A percentile compares a stretch with the other conserved stretches of the same genome.
phyloP scores from a whole-genome alignment of 2,329 filamentous ascomycete species.

The Colletotrichum chlorophyti region DNA sequence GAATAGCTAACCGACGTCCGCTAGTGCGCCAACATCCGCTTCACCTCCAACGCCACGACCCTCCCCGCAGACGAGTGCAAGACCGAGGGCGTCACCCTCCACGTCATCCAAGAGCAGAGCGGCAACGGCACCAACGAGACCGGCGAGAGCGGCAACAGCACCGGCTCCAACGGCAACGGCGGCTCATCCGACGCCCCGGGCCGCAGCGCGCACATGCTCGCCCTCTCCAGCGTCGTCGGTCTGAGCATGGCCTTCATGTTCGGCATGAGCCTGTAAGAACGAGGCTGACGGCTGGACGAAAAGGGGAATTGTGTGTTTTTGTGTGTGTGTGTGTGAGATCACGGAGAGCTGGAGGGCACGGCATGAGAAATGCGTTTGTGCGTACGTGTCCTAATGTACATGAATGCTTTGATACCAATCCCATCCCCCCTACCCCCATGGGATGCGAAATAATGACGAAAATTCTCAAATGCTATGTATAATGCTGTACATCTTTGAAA shows the following conservation, averaged over 20 bases:
- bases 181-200: slow-evolving; percentile 27
- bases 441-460: not conserved
- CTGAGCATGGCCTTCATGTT: slow-evolving; percentile 46
- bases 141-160: slow-evolving; percentile 8
- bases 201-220: slow-evolving; percentile 31
- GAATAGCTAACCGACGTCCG: slow-evolving; percentile 22
- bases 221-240: slow-evolving; percentile 44
- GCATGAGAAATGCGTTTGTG: slow-evolving; percentile 19
- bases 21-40: slow-evolving; percentile 77
- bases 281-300: too few relatives aligned
- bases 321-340: not conserved
- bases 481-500: not conserved
- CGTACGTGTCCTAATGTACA: slow-evolving; percentile 24
- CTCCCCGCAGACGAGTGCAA: slow-evolving; percentile 58
- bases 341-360: not conserved
- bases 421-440: not conserved
- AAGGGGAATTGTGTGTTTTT: not conserved
- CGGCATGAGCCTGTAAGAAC: slow-evolving; percentile 42
- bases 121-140: slow-evolving; percentile 28
- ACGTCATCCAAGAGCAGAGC: slow-evolving; percentile 38
- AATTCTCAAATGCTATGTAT: slow-evolving; percentile 1
- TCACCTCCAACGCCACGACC: slow-evolving; percentile 58
- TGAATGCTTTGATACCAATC: slow-evolving; percentile 27
- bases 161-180: slow-evolving; percentile 6
- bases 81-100: slow-evolving; percentile 60